Conservation (phyloP, 345 rosid species). For the Diplotaxis tenuifolia region DNA sequence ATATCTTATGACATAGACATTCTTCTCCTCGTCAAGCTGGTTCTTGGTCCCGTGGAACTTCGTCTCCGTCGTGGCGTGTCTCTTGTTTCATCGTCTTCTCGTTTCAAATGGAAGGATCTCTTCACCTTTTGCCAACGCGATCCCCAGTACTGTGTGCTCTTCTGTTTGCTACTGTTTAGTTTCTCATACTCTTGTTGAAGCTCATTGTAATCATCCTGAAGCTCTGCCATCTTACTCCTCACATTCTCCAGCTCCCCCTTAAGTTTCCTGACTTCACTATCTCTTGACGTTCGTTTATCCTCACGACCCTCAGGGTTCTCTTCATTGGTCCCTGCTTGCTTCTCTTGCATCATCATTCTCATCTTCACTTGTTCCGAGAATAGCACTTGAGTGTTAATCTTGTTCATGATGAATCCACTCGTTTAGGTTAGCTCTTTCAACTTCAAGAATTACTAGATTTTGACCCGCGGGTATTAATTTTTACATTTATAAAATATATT, state of each 20-base stretch:
- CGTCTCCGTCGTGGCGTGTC: conserved; percentile 36
- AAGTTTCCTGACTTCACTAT: conserved; percentile 49
- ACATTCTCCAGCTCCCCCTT: conserved; percentile 57
- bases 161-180: conserved; percentile 49
- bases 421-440: background rate
- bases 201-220: conserved; percentile 62
- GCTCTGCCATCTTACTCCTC: conserved; percentile 58
- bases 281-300: conserved; percentile 42
- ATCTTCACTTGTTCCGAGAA: conserved; percentile 84
- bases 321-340: conserved; percentile 41
- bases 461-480: no score
- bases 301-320: conserved; percentile 45
- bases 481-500: no score
- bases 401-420: background rate
- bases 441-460: background rate
- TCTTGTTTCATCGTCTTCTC: conserved; percentile 41
- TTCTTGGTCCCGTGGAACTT: conserved; percentile 24
- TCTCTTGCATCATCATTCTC: conserved; percentile 61
- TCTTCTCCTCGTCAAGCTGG: conserved; percentile 38
- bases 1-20: conserved; percentile 44
- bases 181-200: conserved; percentile 62
- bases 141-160: conserved; percentile 40
- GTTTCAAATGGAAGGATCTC: conserved; percentile 47
- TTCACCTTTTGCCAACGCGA: conserved; percentile 55
- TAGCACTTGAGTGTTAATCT: conserved; percentile 52